Conservation (phyloP, 352 stramenopile species). For the Phytophthora sansomeana region DNA sequence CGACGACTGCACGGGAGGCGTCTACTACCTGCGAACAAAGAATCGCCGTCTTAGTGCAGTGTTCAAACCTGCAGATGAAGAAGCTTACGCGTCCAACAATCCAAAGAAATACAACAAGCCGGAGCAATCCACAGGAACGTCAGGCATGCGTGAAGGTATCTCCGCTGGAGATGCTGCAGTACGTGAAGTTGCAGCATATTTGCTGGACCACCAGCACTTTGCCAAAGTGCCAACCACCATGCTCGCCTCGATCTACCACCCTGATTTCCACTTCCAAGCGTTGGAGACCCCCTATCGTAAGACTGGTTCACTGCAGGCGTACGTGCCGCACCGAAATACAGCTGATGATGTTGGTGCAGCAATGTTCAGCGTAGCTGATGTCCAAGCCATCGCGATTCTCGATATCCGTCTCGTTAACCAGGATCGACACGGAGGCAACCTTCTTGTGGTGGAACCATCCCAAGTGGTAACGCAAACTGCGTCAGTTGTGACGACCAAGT, state of each 20-base stretch:
- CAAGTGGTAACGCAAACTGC: constrained; percentile 29
- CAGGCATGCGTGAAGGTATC: constrained; percentile 59
- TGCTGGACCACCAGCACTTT: constrained; percentile 56
- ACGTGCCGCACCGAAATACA: constrained; percentile 66
- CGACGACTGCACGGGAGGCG: constrained; percentile 68
- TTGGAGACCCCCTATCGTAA: constrained; percentile 34
- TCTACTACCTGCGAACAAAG: constrained; percentile 66
- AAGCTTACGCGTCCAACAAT: constrained; percentile 69
- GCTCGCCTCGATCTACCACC: constrained; percentile 46
- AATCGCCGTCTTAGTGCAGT: constrained; percentile 54
- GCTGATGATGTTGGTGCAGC: constrained; percentile 64
- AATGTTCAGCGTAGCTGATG: constrained; percentile 55
- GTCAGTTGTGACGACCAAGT: constrained; percentile 21
- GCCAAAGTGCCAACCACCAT: constrained; percentile 60
- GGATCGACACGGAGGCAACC: constrained; percentile 82
- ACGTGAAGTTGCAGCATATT: constrained; percentile 63
- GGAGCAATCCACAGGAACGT: constrained; percentile 5
- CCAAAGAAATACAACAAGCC: constrained; percentile 50
- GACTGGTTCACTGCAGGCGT: constrained; percentile 64
- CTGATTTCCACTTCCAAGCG: constrained; percentile 42
- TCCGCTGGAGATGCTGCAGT: constrained; percentile 50
- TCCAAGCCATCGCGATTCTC: constrained; percentile 77
- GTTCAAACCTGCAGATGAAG: constrained; percentile 76
- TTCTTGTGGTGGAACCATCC: constrained; percentile 54
- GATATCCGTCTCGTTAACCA: constrained; percentile 87